Conservation (phyloP, 2,329 filamentous ascomycete species). For the Esteya vermicola region DNA sequence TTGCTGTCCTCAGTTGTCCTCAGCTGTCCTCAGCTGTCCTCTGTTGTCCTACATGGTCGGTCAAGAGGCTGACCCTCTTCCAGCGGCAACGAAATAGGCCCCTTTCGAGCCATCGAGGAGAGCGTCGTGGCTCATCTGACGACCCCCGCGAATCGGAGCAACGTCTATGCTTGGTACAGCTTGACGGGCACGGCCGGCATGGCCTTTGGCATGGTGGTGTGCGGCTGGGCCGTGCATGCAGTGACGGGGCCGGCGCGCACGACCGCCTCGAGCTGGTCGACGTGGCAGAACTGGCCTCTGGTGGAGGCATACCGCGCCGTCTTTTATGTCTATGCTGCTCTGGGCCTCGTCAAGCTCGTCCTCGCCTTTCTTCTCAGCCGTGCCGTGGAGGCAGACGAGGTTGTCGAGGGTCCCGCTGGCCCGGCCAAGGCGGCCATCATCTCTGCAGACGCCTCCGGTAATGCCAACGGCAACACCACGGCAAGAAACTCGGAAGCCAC, state of each 20-base stretch:
- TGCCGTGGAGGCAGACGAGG: conserved; percentile 16
- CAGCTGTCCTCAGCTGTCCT: too few species aligned
- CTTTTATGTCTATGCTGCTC: conserved; percentile 40
- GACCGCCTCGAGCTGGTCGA: background rate
- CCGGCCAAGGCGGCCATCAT: conserved; percentile 14
- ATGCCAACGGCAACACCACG: background rate
- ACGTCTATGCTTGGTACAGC: conserved; percentile 50
- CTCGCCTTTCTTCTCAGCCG: conserved; percentile 32
- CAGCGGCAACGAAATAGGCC: conserved; percentile 49
- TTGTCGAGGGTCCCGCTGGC: background rate
- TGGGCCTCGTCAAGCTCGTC: conserved; percentile 43
- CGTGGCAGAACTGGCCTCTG: conserved; percentile 22
- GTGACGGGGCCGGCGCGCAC: conserved; percentile 13
- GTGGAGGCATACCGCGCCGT: conserved; percentile 36
- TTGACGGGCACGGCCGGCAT: conserved; percentile 43
- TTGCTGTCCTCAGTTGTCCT: too few species aligned
- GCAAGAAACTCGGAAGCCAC: background rate
- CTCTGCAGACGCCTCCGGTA: conserved; percentile 44
- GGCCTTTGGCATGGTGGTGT: conserved; percentile 42
- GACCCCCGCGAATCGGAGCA: conserved; percentile 26
- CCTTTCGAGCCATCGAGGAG: conserved; percentile 48
- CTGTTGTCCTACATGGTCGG: background rate
- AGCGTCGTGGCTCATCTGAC: conserved; percentile 44
- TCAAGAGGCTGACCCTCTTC: background rate
- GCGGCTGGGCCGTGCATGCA: conserved; percentile 46